phyloP scores from a whole-genome alignment of 306 rosid species.

The Neltuma alba region DNA sequence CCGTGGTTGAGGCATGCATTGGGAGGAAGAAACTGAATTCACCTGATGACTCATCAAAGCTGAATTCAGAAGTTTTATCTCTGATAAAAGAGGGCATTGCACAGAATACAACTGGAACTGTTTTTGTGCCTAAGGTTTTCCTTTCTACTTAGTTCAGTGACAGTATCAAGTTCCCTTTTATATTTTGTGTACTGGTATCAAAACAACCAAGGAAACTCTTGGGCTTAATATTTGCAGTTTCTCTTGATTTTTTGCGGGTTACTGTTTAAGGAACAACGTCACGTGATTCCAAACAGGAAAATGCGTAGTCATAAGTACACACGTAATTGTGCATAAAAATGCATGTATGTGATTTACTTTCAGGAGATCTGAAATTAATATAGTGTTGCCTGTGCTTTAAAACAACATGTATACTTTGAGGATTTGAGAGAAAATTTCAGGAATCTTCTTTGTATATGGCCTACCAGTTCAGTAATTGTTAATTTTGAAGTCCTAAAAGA shows the following conservation, averaged over 20 bases:
- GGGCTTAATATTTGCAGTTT: slow-evolving; percentile 3
- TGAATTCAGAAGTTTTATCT: slow-evolving; percentile 52
- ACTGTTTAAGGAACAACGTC: slow-evolving; percentile 22
- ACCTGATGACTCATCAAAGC: slow-evolving; percentile 60
- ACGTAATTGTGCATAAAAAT: slow-evolving; percentile 13
- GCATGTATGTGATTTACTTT: slow-evolving; percentile 18
- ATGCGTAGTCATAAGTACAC: slow-evolving; percentile 7
- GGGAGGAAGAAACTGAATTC: slow-evolving; percentile 63
- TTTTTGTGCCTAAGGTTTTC: slow-evolving; percentile 74
- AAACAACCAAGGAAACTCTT: neutral
- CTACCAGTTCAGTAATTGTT: neutral
- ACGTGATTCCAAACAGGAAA: slow-evolving; percentile 31
- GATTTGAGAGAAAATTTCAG: neutral
- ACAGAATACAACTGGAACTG: slow-evolving; percentile 84
- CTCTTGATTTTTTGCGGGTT: neutral
- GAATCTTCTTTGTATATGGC: neutral
- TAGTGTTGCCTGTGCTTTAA: neutral
- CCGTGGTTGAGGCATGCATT: slow-evolving; percentile 85
- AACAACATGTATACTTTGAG: neutral
- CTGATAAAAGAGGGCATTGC: slow-evolving; percentile 83
- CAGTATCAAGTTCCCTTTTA: slow-evolving; percentile 26
- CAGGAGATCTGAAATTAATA: slow-evolving; percentile 21
- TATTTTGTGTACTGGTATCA: slow-evolving; percentile 18
- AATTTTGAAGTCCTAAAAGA: neutral
- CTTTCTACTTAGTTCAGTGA: slow-evolving; percentile 30